Conservation (phyloP, 2,329 filamentous ascomycete genomes). For the Aspergillus caelatus region DNA sequence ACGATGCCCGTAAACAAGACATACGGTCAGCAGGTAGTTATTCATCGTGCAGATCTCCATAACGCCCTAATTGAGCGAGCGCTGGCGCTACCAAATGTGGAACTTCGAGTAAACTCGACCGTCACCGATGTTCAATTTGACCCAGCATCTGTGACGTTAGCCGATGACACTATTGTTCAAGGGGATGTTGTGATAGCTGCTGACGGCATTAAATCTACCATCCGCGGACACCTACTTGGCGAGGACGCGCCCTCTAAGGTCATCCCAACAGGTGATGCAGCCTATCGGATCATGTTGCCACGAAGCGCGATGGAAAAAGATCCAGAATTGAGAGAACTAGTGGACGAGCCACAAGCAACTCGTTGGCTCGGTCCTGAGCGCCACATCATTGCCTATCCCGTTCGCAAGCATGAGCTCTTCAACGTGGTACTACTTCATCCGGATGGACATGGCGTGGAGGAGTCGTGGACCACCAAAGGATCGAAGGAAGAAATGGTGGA, state of each 20-base stretch:
- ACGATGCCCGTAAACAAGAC: conserved; percentile 39
- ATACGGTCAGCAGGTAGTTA: conserved; percentile 37
- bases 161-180: conserved; percentile 27
- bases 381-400: conserved; percentile 78
- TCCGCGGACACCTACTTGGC: conserved; percentile 45
- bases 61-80: conserved; percentile 35
- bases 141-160: conserved; percentile 32
- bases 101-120: conserved; percentile 31
- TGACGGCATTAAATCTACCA: conserved; percentile 57
- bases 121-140: conserved; percentile 32
- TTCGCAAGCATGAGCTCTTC: conserved; percentile 67
- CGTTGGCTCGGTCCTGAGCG: conserved; percentile 76
- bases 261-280: conserved; percentile 67
- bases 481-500: conserved; percentile 63
- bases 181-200: conserved; percentile 57
- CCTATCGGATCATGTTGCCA: conserved; percentile 76
- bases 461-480: conserved; percentile 66
- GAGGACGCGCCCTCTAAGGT: conserved; percentile 27
- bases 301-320: conserved; percentile 68
- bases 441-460: conserved; percentile 62
- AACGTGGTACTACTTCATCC: conserved; percentile 67
- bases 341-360: conserved; percentile 68
- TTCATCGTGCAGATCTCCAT: conserved; percentile 41
- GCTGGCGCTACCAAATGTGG: conserved; percentile 32
- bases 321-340: conserved; percentile 66